Evolutionary conservation across 1,139 yeast species (phyloP), one percentile per base, ranked within the genome.

Genomic region (Diutina scorzettiae): DNA sequence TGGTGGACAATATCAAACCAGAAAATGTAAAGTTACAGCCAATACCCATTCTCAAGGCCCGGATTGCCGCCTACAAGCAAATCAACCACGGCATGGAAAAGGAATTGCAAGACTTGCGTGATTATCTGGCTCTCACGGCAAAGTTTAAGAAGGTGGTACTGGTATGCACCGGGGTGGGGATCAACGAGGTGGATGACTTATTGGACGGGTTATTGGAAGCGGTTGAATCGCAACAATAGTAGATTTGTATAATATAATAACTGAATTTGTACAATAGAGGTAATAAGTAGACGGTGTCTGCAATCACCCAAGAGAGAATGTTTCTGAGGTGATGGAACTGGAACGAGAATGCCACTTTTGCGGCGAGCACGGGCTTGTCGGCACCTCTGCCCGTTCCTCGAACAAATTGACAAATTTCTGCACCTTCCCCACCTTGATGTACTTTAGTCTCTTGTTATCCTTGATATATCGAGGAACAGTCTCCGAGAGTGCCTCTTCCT

Each of bases 71-170:
- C 1, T 91, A 91, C 59, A 69, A 72, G 48, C 49, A 54, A 39
- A 50, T 56, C 42, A 56, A 56, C 40, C 43, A 41, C 21, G 45
- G 46, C 32, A 50, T 56, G 41, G 76, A 75, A 48, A 75, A 76
- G 49, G 87, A 84, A 52, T 60, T 64, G 41, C 63, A 61, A 37
- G 48, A 46, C 23, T 64, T 85, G 47, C 58, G 63, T 37, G 69
- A 69, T 43, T 69, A 80, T 45, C 69, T 76, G 32, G 81, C 74
- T 48, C 66, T 89, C 45, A 95, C 94, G 47, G 71, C 78, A 29
- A 89, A 89, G 57, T 91, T 87, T 63, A 78, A 93, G 53, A 74
- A 84, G 52, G 96, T 91, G 19, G 91, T 91, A 32, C 80, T 96
- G 37, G 69, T 86, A 44, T 89, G 97, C 63, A 83, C 96, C 3